Conservation (phyloP, 208 protist species). For the Crithidia sp. region DNA sequence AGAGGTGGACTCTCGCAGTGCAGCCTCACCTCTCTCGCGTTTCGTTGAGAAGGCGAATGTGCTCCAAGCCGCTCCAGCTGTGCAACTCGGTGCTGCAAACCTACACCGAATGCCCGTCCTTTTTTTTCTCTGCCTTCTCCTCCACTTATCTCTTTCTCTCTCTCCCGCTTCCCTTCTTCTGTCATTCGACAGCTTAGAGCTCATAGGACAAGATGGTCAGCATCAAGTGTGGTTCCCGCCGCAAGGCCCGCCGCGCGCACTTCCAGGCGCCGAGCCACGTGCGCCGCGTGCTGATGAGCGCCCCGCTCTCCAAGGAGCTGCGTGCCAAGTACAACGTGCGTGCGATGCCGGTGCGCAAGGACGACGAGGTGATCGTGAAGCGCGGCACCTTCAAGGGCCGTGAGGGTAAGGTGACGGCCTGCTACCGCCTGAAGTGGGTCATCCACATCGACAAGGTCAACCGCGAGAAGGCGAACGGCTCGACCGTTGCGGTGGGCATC, state of each 20-base stretch:
- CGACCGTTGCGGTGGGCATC: slow-evolving; percentile 95
- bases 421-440: slow-evolving; percentile 99
- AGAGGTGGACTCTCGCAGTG: too few relatives aligned
- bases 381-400: slow-evolving; percentile 96
- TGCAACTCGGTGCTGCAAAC: too few relatives aligned
- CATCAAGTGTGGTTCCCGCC: slow-evolving; percentile 91
- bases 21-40: too few relatives aligned
- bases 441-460: slow-evolving; percentile 99
- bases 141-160: too few relatives aligned
- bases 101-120: too few relatives aligned
- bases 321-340: slow-evolving; percentile 98
- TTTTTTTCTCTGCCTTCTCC: too few relatives aligned
- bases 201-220: slow-evolving; percentile 58
- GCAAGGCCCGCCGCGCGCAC: slow-evolving; percentile 99
- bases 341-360: slow-evolving; percentile 98
- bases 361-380: slow-evolving; percentile 98
- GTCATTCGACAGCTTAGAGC: too few relatives aligned
- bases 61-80: too few relatives aligned
- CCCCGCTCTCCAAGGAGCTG: slow-evolving; percentile 98
- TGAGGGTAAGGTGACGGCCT: slow-evolving; percentile 97
- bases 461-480: slow-evolving; percentile 97
- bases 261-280: slow-evolving; percentile 98
- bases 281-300: slow-evolving; percentile 98
- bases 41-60: too few relatives aligned
- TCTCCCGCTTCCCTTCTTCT: too few relatives aligned